These are phyloP conservation scores for Mycena citricolor DNA, from an alignment of 1,284 basidiomycete species.

Conservation along the genomic window DNA sequence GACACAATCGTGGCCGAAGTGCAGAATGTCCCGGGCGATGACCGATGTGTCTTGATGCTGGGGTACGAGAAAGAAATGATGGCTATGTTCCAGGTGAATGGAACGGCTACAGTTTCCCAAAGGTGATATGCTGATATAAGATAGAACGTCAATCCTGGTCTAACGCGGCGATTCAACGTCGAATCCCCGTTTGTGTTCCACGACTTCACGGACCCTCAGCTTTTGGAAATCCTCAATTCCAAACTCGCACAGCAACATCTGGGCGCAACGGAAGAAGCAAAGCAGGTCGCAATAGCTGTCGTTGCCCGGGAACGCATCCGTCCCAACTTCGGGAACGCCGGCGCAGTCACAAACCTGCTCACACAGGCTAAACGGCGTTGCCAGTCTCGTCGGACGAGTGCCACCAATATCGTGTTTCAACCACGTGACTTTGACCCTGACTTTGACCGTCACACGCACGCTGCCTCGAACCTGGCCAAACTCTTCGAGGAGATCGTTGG, in stretches of 20 bases:
- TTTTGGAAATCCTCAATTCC: conserved; percentile 49
- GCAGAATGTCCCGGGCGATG: conserved; percentile 65
- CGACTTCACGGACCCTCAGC: conserved; percentile 55
- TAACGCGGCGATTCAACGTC: conserved; percentile 59
- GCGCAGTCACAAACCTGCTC: conserved; percentile 67
- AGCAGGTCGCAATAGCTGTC: conserved; percentile 51
- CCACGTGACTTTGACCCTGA: conserved; percentile 64
- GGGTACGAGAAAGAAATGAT: conserved; percentile 65
- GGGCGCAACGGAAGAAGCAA: conserved; percentile 53
- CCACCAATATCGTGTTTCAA: conserved; percentile 49
- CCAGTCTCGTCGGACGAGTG: conserved; percentile 41
- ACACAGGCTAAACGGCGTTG: conserved; percentile 51
- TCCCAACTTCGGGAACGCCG: conserved; percentile 68
- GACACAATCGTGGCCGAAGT: conserved; percentile 74
- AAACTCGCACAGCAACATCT: conserved; percentile 61
- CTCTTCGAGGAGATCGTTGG: conserved; percentile 65
- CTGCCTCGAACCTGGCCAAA: conserved; percentile 49
- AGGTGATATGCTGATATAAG: conserved; percentile 1
- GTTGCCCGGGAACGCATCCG: conserved; percentile 51
- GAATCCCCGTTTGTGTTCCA: conserved; percentile 68
- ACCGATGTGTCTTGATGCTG: conserved; percentile 62
- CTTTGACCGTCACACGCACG: conserved; percentile 46
- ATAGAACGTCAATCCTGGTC: conserved; percentile 68
- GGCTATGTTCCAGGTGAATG: conserved; percentile 66
- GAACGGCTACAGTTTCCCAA: not conserved